phyloP scores from a whole-genome alignment of 441 rosid species.

The Corymbia citriodora region DNA sequence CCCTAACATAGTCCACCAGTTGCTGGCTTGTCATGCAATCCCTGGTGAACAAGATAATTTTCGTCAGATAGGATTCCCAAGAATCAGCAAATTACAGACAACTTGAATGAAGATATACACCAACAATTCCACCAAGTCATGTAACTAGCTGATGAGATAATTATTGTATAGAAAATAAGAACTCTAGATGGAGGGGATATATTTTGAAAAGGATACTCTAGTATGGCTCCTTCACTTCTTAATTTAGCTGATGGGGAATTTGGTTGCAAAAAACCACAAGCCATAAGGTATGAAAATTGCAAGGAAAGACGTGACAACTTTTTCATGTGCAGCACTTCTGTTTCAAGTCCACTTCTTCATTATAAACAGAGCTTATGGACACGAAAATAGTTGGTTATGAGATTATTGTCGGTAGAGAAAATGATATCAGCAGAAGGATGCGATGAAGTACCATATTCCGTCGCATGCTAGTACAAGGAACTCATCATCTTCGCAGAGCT shows the following conservation, averaged over 20 bases:
- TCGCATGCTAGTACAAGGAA: constrained; percentile 93
- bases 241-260: neutral
- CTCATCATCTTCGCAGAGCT: constrained; percentile 92
- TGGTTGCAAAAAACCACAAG: neutral
- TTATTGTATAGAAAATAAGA: neutral
- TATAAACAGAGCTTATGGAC: neutral
- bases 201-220: neutral
- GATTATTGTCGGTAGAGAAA: neutral
- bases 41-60: constrained; percentile 18
- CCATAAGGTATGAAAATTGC: neutral
- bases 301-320: neutral
- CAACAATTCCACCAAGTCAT: neutral
- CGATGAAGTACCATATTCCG: constrained; percentile 54
- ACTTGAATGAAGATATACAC: neutral
- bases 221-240: neutral
- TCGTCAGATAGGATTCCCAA: neutral
- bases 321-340: neutral
- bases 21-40: constrained; percentile 71
- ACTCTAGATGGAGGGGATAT: neutral
- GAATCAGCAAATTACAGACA: neutral
- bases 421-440: neutral
- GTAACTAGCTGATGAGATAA: neutral
- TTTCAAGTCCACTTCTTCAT: neutral
- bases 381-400: neutral
- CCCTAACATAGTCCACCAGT: constrained; percentile 45